A percentile compares a stretch with the other conserved stretches of the same genome.
Conservation (phyloP, 257 asterid genomes). For the Lycium barbarum region DNA sequence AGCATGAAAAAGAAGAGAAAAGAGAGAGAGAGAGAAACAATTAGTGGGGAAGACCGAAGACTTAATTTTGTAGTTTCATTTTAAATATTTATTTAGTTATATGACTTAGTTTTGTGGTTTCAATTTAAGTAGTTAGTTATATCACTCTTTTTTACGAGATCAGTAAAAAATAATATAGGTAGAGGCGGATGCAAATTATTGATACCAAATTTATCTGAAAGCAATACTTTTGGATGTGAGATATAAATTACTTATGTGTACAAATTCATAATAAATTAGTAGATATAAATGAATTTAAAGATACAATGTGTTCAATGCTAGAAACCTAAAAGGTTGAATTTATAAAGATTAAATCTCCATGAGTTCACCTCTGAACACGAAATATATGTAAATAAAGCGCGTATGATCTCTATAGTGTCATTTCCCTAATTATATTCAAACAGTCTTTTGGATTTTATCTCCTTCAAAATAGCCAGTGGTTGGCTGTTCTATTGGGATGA, state of each 20-base stretch:
- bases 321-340: fast-evolving
- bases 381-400: neutral
- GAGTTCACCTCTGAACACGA: neutral
- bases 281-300: too few species aligned
- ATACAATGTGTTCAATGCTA: neutral
- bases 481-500: too few species aligned
- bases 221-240: neutral
- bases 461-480: too few species aligned
- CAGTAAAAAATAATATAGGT: neutral
- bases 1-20: neutral
- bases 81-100: neutral
- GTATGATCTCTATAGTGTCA: neutral
- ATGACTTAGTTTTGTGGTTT: neutral
- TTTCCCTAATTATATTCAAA: neutral
- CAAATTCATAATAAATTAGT: neutral
- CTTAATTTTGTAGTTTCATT: neutral
- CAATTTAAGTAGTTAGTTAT: too few species aligned
- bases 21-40: neutral
- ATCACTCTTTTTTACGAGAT: neutral
- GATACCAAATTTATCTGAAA: neutral
- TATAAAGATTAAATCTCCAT: neutral
- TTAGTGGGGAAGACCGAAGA: too few species aligned
- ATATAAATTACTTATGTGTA: neutral
- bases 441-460: neutral
- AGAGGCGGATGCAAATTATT: neutral